Evolutionary conservation across 176 grass and related monocot genomes (phyloP).

Genomic region (Oropetium thomaeum): DNA sequence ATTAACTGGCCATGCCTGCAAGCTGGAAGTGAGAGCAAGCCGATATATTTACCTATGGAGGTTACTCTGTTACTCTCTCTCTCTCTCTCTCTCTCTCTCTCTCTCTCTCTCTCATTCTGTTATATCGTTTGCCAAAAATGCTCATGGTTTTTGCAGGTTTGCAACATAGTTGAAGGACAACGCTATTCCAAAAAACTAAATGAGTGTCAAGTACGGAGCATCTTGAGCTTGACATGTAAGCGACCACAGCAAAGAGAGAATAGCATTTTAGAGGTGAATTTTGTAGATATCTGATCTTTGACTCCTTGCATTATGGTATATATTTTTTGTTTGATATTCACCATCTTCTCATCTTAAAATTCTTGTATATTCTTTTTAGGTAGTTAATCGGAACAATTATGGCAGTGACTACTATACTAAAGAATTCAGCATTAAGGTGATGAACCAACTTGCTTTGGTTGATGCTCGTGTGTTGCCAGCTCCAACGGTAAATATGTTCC

Average conservation of each 20-base stretch:
- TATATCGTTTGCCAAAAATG: too few species aligned
- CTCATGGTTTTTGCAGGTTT: conserved; percentile 65
- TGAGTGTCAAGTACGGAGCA: conserved; percentile 52
- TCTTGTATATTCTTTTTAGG: conserved; percentile 40
- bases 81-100: too few species aligned
- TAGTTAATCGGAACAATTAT: conserved; percentile 47
- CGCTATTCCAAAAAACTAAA: conserved; percentile 60
- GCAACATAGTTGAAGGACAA: conserved; percentile 62
- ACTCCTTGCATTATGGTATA: too few species aligned
- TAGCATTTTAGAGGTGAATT: conserved; percentile 45
- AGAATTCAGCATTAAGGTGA: conserved; percentile 72
- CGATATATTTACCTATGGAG: conserved; percentile 76
- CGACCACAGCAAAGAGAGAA: conserved; percentile 47
- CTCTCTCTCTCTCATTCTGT: too few species aligned
- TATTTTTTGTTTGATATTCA: neutral
- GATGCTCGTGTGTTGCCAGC: conserved; percentile 67
- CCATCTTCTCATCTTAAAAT: neutral
- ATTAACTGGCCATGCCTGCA: conserved; percentile 67
- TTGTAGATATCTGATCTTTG: neutral
- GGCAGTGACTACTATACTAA: conserved; percentile 46
- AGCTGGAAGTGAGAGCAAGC: conserved; percentile 56
- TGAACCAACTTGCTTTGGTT: conserved; percentile 51
- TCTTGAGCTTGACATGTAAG: conserved; percentile 59
- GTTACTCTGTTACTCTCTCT: neutral
- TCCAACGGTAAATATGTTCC: conserved; percentile 41